Conservation (phyloP, 352 stramenopile species). For the Globisporangium uncinulatum region DNA sequence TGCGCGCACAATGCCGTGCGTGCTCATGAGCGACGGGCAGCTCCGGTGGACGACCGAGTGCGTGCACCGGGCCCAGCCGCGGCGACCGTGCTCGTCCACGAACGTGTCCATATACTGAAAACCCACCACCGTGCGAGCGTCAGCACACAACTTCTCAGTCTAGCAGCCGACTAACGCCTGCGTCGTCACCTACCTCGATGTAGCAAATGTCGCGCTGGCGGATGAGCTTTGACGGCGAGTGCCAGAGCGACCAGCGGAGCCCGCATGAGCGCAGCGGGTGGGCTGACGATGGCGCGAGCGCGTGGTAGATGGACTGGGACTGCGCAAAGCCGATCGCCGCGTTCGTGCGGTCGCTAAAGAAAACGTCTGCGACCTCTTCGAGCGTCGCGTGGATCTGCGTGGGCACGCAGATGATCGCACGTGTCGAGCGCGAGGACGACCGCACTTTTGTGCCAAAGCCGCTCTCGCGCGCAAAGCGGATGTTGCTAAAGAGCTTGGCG, state of each 20-base stretch:
- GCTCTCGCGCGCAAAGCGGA: conserved; percentile 29
- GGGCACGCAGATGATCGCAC: conserved; percentile 40
- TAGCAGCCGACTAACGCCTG: not conserved
- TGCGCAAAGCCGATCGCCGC: conserved; percentile 57
- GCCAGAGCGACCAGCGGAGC: conserved; percentile 60
- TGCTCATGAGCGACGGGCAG: conserved; percentile 42
- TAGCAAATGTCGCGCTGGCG: conserved; percentile 56
- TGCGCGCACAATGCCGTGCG: conserved; percentile 50
- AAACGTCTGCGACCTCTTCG: conserved; percentile 50
- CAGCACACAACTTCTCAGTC: not conserved
- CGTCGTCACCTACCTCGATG: conserved; percentile 26
- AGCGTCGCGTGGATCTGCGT: conserved; percentile 45
- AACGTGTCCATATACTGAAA: conserved; percentile 54
- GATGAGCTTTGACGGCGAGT: conserved; percentile 52
- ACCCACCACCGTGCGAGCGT: not conserved
- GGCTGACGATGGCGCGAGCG: conserved; percentile 32
- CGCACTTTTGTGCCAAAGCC: conserved; percentile 47
- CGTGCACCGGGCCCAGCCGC: conserved; percentile 53
- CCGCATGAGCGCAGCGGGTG: conserved; percentile 49
- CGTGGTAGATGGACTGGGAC: conserved; percentile 51
- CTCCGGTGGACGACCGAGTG: conserved; percentile 63
- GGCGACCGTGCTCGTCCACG: conserved; percentile 41
- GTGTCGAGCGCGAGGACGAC: conserved; percentile 41
- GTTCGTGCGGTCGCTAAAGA: conserved; percentile 51
- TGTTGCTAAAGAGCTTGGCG: conserved; percentile 30